Evolutionary conservation across 129 eudicot species (phyloP).

Genomic region (Saussurea involucrata): DNA sequence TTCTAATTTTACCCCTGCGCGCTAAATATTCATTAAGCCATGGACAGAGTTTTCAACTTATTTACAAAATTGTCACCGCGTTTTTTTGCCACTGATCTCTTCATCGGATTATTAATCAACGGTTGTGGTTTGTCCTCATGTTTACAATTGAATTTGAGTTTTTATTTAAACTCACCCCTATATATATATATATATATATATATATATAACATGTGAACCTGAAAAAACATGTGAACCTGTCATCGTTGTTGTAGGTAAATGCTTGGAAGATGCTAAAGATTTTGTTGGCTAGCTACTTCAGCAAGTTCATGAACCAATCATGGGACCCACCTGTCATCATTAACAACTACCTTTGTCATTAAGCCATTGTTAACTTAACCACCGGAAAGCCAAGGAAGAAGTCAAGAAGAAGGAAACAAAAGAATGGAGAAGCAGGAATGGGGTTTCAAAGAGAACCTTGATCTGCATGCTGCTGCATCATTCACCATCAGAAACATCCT

Average conservation of each 20-base stretch:
- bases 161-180: no score
- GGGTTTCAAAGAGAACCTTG: constrained; percentile 34
- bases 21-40: no score
- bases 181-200: not conserved
- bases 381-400: not conserved
- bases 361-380: not conserved
- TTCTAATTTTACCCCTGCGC: no score
- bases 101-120: no score
- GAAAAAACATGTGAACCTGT: constrained; percentile 5
- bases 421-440: constrained; percentile 21
- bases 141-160: no score
- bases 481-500: constrained; percentile 33
- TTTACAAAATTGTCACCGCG: no score
- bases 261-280: not conserved
- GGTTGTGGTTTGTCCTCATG: no score
- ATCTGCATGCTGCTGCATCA: constrained; percentile 22
- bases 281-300: not conserved
- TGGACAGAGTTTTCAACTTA: no score
- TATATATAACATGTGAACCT: constrained; percentile 6
- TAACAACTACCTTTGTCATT: not conserved
- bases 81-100: no score
- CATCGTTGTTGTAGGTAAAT: not conserved
- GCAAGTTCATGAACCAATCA: not conserved
- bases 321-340: not conserved
- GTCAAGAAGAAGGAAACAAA: not conserved